phyloP scores from a whole-genome alignment of 345 rosid species.

The Capsella bursapastoris region DNA sequence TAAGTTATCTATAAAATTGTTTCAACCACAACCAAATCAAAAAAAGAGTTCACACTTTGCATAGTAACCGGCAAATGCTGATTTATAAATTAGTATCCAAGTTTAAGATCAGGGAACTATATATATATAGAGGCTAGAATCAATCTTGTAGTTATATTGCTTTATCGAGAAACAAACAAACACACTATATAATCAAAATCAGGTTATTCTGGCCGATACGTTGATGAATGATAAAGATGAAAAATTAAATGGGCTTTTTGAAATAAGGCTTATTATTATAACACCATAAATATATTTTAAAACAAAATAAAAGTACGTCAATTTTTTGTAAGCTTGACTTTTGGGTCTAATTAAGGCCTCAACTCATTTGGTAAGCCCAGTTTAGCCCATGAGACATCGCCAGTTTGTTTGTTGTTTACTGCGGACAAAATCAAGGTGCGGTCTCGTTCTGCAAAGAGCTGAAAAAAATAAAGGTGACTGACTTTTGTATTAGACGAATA shows the following conservation, averaged over 20 bases:
- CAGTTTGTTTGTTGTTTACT: neutral
- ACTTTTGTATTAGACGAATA: neutral
- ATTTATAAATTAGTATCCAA: neutral
- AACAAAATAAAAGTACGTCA: neutral
- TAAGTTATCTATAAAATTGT: neutral
- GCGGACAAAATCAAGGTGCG: neutral
- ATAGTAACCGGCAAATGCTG: neutral
- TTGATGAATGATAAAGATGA: too few species aligned
- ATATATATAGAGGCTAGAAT: neutral
- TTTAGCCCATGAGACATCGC: neutral
- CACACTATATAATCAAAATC: too few species aligned
- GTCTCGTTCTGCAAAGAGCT: neutral
- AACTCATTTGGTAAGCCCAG: neutral
- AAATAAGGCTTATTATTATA: neutral
- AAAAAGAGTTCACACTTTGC: constrained; percentile 16
- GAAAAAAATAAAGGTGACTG: neutral
- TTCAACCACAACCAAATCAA: constrained; percentile 13
- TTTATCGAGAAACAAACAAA: neutral
- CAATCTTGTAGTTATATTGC: neutral
- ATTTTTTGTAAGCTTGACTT: constrained; percentile 1
- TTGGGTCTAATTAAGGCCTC: neutral
- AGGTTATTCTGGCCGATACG: too few species aligned
- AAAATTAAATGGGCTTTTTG: neutral
- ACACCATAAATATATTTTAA: too few species aligned
- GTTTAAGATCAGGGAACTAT: neutral